A percentile compares a stretch with the other conserved stretches of the same genome.
Evolutionary conservation across 768 basidiomycete genomes (phyloP).

Genomic region (Tulasnella sp.): DNA sequence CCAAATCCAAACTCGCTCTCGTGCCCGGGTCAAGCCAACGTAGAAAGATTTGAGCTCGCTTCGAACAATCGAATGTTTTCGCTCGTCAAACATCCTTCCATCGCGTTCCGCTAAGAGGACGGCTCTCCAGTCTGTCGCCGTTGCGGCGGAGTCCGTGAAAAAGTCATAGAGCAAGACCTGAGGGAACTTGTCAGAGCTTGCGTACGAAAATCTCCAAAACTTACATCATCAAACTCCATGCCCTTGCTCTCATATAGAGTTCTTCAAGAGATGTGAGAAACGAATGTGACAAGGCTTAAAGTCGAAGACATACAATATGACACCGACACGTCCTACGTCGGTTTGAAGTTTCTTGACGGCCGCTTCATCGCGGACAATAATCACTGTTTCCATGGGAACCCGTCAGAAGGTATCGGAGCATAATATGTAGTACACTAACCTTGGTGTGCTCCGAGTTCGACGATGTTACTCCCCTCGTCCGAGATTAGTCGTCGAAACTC

Average conservation of each 20-base stretch:
- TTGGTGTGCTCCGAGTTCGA: slow-evolving; percentile 39
- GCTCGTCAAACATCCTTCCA: neutral
- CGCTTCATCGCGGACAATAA: slow-evolving; percentile 56
- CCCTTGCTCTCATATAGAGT: slow-evolving; percentile 61
- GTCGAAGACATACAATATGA: neutral
- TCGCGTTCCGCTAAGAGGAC: slow-evolving; percentile 30
- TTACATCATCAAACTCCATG: slow-evolving; percentile 56
- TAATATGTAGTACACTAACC: slow-evolving; percentile 25
- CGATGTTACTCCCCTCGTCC: neutral
- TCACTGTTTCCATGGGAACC: slow-evolving; percentile 48
- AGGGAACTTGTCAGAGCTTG: neutral
- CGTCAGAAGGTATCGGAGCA: slow-evolving; percentile 36
- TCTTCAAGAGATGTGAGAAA: neutral
- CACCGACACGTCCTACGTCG: slow-evolving; percentile 28
- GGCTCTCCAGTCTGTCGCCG: slow-evolving; percentile 51
- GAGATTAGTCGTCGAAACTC: neutral
- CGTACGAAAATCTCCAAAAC: neutral
- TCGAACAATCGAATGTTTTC: slow-evolving; percentile 5
- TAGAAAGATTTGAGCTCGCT: slow-evolving; percentile 21
- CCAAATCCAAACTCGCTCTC: slow-evolving; percentile 21
- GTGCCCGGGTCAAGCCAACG: slow-evolving; percentile 19
- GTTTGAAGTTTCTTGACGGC: slow-evolving; percentile 44
- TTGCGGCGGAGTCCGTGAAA: slow-evolving; percentile 54
- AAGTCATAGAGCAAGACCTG: slow-evolving; percentile 70
- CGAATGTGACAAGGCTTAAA: neutral